phyloP scores from a whole-genome alignment of 768 basidiomycete species.

The Dioszegia hungarica region DNA sequence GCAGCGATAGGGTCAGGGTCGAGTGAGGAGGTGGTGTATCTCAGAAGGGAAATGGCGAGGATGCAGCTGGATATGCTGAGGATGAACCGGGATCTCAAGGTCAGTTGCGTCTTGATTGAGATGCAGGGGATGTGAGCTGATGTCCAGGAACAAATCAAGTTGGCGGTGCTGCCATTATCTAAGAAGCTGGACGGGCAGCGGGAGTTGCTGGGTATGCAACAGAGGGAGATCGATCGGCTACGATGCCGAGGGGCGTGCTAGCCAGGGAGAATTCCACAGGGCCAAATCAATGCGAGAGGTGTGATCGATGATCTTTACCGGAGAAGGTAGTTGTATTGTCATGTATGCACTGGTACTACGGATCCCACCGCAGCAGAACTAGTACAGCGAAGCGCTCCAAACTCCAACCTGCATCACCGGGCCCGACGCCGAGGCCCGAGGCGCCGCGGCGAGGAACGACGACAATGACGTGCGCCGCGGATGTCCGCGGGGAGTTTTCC shows the following conservation, averaged over 20 bases:
- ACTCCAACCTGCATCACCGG: too few species aligned
- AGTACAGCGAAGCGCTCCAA: too few species aligned
- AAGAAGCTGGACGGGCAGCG: slow-evolving; percentile 14
- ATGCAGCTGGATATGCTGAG: slow-evolving; percentile 28
- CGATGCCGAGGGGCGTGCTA: slow-evolving; percentile 9
- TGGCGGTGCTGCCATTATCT: slow-evolving; percentile 7
- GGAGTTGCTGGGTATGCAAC: slow-evolving; percentile 18
- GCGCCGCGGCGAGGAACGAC: too few species aligned
- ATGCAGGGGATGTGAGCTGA: not conserved
- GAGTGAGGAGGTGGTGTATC: slow-evolving; percentile 6
- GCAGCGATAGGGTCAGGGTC: not conserved
- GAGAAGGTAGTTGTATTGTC: too few species aligned
- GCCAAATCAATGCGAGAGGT: too few species aligned
- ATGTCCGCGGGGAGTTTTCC: too few species aligned
- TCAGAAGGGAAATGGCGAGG: slow-evolving; percentile 16
- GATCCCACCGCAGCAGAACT: too few species aligned
- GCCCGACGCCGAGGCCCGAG: too few species aligned
- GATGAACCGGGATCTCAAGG: slow-evolving; percentile 20
- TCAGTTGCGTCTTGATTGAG: not conserved
- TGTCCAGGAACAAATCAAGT: slow-evolving; percentile 16
- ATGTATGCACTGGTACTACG: too few species aligned
- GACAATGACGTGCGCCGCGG: too few species aligned
- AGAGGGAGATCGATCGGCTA: slow-evolving; percentile 26
- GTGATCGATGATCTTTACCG: too few species aligned
- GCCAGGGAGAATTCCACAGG: too few species aligned